Evolutionary conservation across 31 red algal genomes (phyloP), one percentile per base, ranked within the genome.

Genomic region (Endocladia muricata): DNA sequence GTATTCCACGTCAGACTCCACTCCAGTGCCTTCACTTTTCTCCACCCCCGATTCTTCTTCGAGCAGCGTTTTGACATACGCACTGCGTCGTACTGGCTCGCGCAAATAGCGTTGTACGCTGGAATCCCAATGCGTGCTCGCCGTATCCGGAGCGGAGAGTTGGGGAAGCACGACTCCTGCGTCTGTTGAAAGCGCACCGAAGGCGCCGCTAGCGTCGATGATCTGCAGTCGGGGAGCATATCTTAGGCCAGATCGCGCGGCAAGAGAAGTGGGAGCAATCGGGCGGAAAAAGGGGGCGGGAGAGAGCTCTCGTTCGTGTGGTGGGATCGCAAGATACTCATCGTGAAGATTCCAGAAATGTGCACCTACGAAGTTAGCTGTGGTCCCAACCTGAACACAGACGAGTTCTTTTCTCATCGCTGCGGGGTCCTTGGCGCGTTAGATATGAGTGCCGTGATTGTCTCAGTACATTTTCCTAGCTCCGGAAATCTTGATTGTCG

Each of bases 301-400:
- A 15, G 57, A 51, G 1, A 81, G 64, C 35, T 81, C 57, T 58
- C 67, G 57, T 37, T 35, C 3, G 2, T 39, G 35, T 3, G 35
- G 11, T 11, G 67, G 68, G 22, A 52, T 71, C 1, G 78, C 78
- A 41, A 93, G 71, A 33, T 79, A 68, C 43, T 80, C 84, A 55
- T 89, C 79, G 4, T 73, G 57, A 26, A 94, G 61, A 47, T 94
- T 94, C 92, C 92, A 94, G 37, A 73, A 89, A 75, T 94, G 92
- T 33, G 85, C 44, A 19, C 85, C 84, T 1, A 85, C 55, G 55
- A 61, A 89, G 61, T 85, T 94, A 4, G 92, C 78, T 13, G 73
- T 39, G 3, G 74, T 80, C 31, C 92, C 92, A 15, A 94, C 41
- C 55, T 94, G 92, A 19, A 94, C 26, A 49, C 41, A 77, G 4